Conservation (phyloP, 176 grass and related monocot genomes). For the Avena insularis region DNA sequence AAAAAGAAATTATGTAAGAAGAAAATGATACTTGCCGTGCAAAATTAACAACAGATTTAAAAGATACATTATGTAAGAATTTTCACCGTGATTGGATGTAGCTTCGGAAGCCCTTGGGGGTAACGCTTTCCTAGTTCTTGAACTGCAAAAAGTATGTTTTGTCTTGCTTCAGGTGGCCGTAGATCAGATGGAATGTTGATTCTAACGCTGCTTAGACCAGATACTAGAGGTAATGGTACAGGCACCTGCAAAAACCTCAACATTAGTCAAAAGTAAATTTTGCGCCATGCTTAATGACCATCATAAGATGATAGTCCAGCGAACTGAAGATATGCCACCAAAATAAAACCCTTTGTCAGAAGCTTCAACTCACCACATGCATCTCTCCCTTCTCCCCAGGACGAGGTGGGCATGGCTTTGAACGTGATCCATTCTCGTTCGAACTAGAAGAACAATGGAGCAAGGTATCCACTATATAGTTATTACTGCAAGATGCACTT, state of each 20-base stretch:
- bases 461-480: slow-evolving; percentile 89
- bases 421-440: slow-evolving; percentile 68
- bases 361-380: slow-evolving; percentile 94
- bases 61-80: slow-evolving; percentile 27
- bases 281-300: slow-evolving; percentile 1
- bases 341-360: slow-evolving; percentile 34
- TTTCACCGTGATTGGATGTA: slow-evolving; percentile 75
- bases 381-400: slow-evolving; percentile 93
- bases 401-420: slow-evolving; percentile 82
- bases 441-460: slow-evolving; percentile 85
- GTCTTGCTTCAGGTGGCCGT: slow-evolving; percentile 89
- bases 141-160: slow-evolving; percentile 91
- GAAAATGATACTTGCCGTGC: neutral
- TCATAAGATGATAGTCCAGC: slow-evolving; percentile 21
- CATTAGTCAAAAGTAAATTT: slow-evolving; percentile 28
- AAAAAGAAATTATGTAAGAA: slow-evolving; percentile 27
- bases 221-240: slow-evolving; percentile 86
- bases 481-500: slow-evolving; percentile 64
- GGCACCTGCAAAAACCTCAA: slow-evolving; percentile 68
- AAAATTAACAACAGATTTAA: slow-evolving; percentile 40
- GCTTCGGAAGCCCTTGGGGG: slow-evolving; percentile 92
- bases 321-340: slow-evolving; percentile 32
- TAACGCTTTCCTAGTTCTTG: slow-evolving; percentile 92
- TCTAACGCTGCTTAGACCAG: slow-evolving; percentile 87
- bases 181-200: slow-evolving; percentile 96